A percentile compares a stretch with the other conserved stretches of the same genome.
These are phyloP conservation scores for Singerocomus rubriflavus DNA, from an alignment of 1,284 basidiomycete genomes.

Conservation along the genomic window DNA sequence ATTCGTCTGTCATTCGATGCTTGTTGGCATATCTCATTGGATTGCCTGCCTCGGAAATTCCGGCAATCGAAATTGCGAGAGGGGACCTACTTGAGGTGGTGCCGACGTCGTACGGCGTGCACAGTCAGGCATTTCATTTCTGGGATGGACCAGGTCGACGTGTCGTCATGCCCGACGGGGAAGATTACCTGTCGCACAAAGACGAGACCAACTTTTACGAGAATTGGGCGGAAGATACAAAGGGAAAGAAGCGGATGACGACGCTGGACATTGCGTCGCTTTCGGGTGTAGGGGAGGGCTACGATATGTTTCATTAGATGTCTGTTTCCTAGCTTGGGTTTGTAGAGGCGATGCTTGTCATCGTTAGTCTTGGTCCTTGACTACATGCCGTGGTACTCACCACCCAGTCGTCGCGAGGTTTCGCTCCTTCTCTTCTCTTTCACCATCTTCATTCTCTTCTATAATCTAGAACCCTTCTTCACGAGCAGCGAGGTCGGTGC, in stretches of 20 bases:
- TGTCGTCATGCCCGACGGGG: conserved; percentile 43
- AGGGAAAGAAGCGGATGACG: conserved; percentile 54
- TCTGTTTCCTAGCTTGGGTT: neutral
- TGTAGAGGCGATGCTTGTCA: neutral
- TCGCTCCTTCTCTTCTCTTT: conserved; percentile 59
- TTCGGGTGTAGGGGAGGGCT: conserved; percentile 7
- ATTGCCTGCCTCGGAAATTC: conserved; percentile 93
- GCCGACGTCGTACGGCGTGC: conserved; percentile 87
- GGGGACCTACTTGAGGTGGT: conserved; percentile 89
- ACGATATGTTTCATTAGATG: conserved; percentile 16
- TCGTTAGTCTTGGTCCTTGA: conserved; percentile 1
- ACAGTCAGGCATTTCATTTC: conserved; percentile 87
- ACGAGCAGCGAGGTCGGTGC: conserved; percentile 43
- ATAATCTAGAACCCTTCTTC: conserved; percentile 61
- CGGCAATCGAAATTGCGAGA: conserved; percentile 91
- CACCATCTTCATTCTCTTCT: conserved; percentile 60
- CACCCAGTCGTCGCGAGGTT: conserved; percentile 63
- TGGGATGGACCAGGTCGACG: conserved; percentile 79
- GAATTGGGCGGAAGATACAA: conserved; percentile 82
- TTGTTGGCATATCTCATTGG: conserved; percentile 91
- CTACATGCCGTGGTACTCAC: conserved; percentile 53
- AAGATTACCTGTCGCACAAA: conserved; percentile 39
- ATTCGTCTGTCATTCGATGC: conserved; percentile 97
- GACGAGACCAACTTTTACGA: conserved; percentile 80
- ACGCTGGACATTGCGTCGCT: conserved; percentile 30